Base-by-base conservation (phyloP, 1,284 basidiomycete genomes). In the Marasmius oreades region DNA sequence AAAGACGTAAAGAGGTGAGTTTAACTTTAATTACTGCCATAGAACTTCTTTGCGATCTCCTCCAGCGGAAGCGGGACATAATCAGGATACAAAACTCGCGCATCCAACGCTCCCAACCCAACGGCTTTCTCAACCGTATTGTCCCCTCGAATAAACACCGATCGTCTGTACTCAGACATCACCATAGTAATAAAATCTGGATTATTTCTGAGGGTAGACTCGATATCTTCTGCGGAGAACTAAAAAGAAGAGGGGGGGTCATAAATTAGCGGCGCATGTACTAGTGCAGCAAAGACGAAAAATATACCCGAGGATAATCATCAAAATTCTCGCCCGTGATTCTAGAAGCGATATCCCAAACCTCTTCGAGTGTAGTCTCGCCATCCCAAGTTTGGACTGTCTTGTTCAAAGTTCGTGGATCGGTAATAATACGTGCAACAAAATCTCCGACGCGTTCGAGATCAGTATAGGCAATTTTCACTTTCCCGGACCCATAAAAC, bases 401-500 rank as follows among this genome's bases (percentile, higher is more conserved):
- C 18, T 43, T 24, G 53, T 62, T 62, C 34, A 61, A 16, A 4
- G 61, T 62, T 5, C 61, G 52, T 8, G 55, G 53, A 47, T 62
- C 61, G 14, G 52, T 48, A 24, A 62, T 50, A 34, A 62, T 61
- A 4, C 51, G 52, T 16, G 59, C 42, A 3, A 56, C 54, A 31
- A 60, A 59, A 14, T 44, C 26, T 2, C 59, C 61, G 31, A 61
- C 42, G 31, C 59, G 54, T 7, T 18, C 31, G 3, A 43, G 14
- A 22, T 45, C 46, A 3, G 59, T 59, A 22, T 53, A 52, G 14
- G 60, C 43, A 1, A 26, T 48, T 34, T 56, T 60, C 14, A 60
- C 53, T 12, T 53, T 39, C 22, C 53, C 59, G 7, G 28, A 11
- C 11, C 46, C 59, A 50, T 48, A 24, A 18, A 57, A 28, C 5